phyloP scores from a whole-genome alignment of 495 filamentous ascomycete species.

The Oidiodendron maius region DNA sequence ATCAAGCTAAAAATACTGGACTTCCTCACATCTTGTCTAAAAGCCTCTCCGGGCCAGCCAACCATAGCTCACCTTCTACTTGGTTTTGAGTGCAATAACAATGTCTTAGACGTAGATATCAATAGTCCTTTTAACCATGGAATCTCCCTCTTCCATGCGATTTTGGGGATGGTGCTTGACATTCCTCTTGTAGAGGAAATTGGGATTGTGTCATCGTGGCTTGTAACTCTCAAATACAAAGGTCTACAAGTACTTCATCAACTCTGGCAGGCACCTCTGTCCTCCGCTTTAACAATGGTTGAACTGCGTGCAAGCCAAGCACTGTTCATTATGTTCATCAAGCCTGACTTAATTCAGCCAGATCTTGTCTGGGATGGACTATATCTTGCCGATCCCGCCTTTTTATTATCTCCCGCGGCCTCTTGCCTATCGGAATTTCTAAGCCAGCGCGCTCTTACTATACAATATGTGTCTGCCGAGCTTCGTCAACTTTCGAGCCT shows the following conservation, averaged over 20 bases:
- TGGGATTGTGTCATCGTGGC: slow-evolving; percentile 59
- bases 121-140: slow-evolving; percentile 59
- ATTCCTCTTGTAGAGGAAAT: slow-evolving; percentile 56
- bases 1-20: slow-evolving; percentile 75
- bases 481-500: slow-evolving; percentile 68
- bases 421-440: slow-evolving; percentile 53
- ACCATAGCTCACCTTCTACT: slow-evolving; percentile 87
- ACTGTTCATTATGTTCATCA: slow-evolving; percentile 61
- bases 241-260: slow-evolving; percentile 71
- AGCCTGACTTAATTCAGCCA: slow-evolving; percentile 56
- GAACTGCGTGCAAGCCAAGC: slow-evolving; percentile 75
- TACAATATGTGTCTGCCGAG: slow-evolving; percentile 80
- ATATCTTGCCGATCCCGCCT: slow-evolving; percentile 30
- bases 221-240: slow-evolving; percentile 63
- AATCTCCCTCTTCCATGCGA: slow-evolving; percentile 74
- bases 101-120: slow-evolving; percentile 55
- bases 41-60: slow-evolving; percentile 60
- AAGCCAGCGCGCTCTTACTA: slow-evolving; percentile 61
- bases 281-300: slow-evolving; percentile 60
- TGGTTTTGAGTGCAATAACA: slow-evolving; percentile 71
- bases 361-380: slow-evolving; percentile 64
- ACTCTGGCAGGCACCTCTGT: slow-evolving; percentile 82
- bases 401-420: slow-evolving; percentile 16
- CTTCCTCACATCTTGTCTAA: slow-evolving; percentile 74
- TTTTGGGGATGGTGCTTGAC: slow-evolving; percentile 59